A percentile compares a stretch with the other conserved stretches of the same genome.
Conservation (phyloP, 176 grass and related monocot species). For the Oryza australiensis region DNA sequence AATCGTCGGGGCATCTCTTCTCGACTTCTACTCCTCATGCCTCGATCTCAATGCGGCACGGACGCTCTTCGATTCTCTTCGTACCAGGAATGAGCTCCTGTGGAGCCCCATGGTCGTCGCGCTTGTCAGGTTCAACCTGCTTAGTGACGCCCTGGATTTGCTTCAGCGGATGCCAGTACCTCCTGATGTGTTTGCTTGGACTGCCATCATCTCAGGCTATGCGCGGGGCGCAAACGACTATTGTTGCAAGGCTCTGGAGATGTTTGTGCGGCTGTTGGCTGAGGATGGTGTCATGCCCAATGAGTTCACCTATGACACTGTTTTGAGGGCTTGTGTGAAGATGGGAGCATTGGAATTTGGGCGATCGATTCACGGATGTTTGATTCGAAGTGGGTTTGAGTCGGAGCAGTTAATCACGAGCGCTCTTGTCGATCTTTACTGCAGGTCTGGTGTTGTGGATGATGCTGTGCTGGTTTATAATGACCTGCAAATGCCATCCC, state of each 20-base stretch:
- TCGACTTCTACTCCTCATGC: slow-evolving; percentile 57
- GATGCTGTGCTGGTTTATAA: slow-evolving; percentile 43
- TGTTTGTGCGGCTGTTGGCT: slow-evolving; percentile 40
- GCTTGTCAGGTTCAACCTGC: slow-evolving; percentile 53
- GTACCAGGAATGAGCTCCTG: slow-evolving; percentile 33
- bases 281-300: slow-evolving; percentile 21
- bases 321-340: slow-evolving; percentile 50
- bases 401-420: slow-evolving; percentile 45
- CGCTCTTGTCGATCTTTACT: slow-evolving; percentile 62
- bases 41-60: slow-evolving; percentile 11
- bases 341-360: slow-evolving; percentile 42
- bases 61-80: slow-evolving; percentile 29
- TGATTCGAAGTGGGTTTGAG: slow-evolving; percentile 41
- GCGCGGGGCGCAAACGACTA: background rate
- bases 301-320: slow-evolving; percentile 55
- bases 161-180: slow-evolving; percentile 36
- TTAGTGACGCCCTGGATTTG: slow-evolving; percentile 34
- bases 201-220: slow-evolving; percentile 46
- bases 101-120: slow-evolving; percentile 59
- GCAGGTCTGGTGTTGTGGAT: slow-evolving; percentile 40
- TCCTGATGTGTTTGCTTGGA: slow-evolving; percentile 46
- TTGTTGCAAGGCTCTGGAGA: slow-evolving; percentile 29
- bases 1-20: slow-evolving; percentile 37
- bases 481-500: slow-evolving; percentile 34
- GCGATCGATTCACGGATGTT: slow-evolving; percentile 42